Evolutionary conservation across 805 yeast genomes (phyloP).

Genomic region (Metschnikowia arizonensis): DNA sequence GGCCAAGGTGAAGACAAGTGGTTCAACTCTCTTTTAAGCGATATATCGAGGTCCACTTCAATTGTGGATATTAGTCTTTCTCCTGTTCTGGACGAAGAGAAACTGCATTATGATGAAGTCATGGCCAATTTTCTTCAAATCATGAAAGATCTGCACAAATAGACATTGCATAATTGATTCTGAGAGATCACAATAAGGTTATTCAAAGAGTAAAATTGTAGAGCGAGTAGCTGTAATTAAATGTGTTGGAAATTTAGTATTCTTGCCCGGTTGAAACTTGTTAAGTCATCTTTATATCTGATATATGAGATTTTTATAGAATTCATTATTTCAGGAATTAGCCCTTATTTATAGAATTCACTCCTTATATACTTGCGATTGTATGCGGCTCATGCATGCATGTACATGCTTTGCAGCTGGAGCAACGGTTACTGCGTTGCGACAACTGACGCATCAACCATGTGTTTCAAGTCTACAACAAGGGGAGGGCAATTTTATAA

Average conservation of each 20-base stretch:
- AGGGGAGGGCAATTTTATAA: not conserved
- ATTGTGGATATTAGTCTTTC: conserved; percentile 18
- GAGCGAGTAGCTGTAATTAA: no score
- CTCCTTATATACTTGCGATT: not conserved
- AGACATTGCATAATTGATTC: not conserved
- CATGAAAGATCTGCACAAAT: conserved; percentile 2
- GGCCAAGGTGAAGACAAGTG: conserved; percentile 77
- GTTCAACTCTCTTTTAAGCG: conserved; percentile 47
- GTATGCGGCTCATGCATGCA: not conserved
- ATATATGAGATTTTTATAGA: no score
- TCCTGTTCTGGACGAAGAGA: conserved; percentile 24
- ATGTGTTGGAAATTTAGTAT: no score
- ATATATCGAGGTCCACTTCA: conserved; percentile 40
- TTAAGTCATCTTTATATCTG: no score
- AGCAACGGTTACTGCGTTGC: not conserved
- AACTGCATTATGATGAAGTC: conserved; percentile 22
- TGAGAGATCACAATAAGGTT: no score
- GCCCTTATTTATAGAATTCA: no score
- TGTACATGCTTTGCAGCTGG: not conserved
- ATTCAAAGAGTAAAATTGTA: not conserved
- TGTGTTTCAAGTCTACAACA: not conserved
- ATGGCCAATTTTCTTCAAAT: conserved; percentile 26
- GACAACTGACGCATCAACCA: not conserved
- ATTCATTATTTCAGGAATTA: no score
- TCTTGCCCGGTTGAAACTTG: no score